Evolutionary conservation across 2,329 filamentous ascomycete genomes (phyloP), one percentile per base, ranked within the genome.

Genomic region (Claviceps digitariae): DNA sequence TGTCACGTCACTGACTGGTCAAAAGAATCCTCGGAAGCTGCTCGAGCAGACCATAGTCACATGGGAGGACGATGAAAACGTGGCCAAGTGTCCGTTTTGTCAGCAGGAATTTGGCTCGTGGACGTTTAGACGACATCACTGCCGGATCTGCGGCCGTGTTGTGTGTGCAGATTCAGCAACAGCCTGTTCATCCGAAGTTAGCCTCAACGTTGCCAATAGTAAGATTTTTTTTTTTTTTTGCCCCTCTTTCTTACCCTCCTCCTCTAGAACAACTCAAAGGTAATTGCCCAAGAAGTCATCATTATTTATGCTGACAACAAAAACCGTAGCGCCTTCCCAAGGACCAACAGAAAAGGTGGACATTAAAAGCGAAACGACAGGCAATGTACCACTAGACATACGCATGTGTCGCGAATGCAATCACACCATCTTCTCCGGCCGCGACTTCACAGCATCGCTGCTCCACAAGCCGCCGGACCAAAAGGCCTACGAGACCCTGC

Each of bases 101-200:
- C 87, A 95, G 64, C 93, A 98, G 62, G 89, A 95, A 54, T 98
- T 98, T 67, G 86, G 89, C 1, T 86, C 84, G 15, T 97, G 95
- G 78, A 87, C 89, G 1, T 95, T 97, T 63, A 81, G 93, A 61
- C 77, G 93, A 59, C 93, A 97, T 67, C 93, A 98, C 68, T 98
- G 93, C 68, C 81, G 93, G 52, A 84, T 95, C 68, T 98, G 93
- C 62, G 93, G 93, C 3, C 81, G 86, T 45, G 90, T 98, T 0
- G 89, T 98, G 0, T 98, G 93, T 64, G 89, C 89, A 13, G 93
- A 98, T 67, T 80, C 80, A 0, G 78, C 81, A 54, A 98, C 93
- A 0, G 82, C 70, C 3, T 98, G 93, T 67, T 98, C 93, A 1
- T 81, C 75, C 9, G 87, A 95, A 60, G 77, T 98, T 52, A 87